phyloP scores from a whole-genome alignment of 2,329 filamentous ascomycete genomes.

The Fusarium neocosmosporiellum region DNA sequence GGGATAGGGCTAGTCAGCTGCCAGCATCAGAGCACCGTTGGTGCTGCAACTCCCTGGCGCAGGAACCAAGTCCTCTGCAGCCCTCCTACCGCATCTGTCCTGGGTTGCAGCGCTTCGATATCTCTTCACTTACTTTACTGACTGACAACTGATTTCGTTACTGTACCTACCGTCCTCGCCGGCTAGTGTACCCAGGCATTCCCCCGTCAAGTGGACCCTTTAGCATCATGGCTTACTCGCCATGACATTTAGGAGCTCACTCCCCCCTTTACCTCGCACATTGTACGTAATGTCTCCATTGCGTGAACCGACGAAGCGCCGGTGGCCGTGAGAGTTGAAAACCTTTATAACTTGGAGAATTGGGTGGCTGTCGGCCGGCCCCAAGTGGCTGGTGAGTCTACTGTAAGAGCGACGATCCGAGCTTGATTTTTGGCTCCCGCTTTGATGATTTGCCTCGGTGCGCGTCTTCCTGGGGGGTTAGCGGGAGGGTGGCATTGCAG shows the following conservation, averaged over 20 bases:
- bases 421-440: slow-evolving; percentile 32
- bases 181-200: not conserved
- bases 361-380: slow-evolving; percentile 23
- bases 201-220: slow-evolving; percentile 17
- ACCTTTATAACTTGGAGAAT: slow-evolving; percentile 13
- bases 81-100: slow-evolving; percentile 1
- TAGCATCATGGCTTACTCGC: slow-evolving; percentile 13
- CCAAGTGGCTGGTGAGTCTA: slow-evolving; percentile 33
- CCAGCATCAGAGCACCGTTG: not conserved
- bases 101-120: slow-evolving; percentile 1
- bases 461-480: slow-evolving; percentile 21
- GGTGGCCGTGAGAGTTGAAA: slow-evolving; percentile 8
- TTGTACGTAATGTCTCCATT: slow-evolving; percentile 32
- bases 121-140: slow-evolving; percentile 1
- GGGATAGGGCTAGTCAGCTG: not conserved
- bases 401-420: slow-evolving; percentile 26
- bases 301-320: slow-evolving; percentile 28
- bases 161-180: not conserved
- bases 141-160: not conserved
- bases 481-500: slow-evolving; percentile 37
- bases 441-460: slow-evolving; percentile 27
- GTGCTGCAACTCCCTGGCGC: slow-evolving; percentile 9
- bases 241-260: slow-evolving; percentile 24
- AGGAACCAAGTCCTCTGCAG: slow-evolving; percentile 1
- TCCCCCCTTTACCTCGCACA: slow-evolving; percentile 15